Percentiles rank a stretch among this genome's conserved stretches.
These are phyloP conservation scores for Aspergillus sp. DNA, from an alignment of 2,329 filamentous ascomycete genomes.

Conservation along the genomic window DNA sequence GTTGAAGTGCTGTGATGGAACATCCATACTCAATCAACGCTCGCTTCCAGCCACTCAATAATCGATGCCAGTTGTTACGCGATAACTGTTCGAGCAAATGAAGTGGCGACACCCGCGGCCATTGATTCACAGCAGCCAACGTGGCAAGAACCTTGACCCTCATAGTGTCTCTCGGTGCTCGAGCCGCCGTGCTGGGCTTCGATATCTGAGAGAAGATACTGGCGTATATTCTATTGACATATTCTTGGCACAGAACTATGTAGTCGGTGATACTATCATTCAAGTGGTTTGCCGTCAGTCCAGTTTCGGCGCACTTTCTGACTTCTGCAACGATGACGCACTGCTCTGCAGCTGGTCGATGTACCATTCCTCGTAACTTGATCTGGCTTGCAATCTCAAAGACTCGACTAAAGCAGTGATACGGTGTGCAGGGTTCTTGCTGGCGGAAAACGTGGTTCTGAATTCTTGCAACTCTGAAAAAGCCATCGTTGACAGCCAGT, in stretches of 20 bases:
- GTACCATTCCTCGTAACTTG: constrained; percentile 16
- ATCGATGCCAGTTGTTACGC: constrained; percentile 10
- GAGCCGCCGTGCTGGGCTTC: neutral
- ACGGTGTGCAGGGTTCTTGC: neutral
- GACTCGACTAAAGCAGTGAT: constrained; percentile 5
- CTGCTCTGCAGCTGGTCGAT: constrained; percentile 14
- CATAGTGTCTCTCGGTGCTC: neutral
- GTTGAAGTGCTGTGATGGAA: constrained; percentile 30
- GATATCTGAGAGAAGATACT: constrained; percentile 8
- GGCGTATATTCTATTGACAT: constrained; percentile 2
- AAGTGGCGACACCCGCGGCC: constrained; percentile 23
- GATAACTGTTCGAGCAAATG: constrained; percentile 25
- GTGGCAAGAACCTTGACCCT: neutral
- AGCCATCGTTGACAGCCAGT: constrained; percentile 29
- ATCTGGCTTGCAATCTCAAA: constrained; percentile 11
- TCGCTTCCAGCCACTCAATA: constrained; percentile 17
- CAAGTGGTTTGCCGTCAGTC: neutral
- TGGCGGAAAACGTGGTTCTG: neutral
- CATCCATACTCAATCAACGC: constrained; percentile 25
- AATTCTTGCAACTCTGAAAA: constrained; percentile 16
- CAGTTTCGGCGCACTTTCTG: neutral
- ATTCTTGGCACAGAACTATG: neutral
- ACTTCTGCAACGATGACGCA: constrained; percentile 10
- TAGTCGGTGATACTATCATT: constrained; percentile 2
- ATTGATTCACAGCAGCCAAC: constrained; percentile 4